phyloP scores from a whole-genome alignment of 2,329 filamentous ascomycete species.

The Allantophomopsis cytisporea region DNA sequence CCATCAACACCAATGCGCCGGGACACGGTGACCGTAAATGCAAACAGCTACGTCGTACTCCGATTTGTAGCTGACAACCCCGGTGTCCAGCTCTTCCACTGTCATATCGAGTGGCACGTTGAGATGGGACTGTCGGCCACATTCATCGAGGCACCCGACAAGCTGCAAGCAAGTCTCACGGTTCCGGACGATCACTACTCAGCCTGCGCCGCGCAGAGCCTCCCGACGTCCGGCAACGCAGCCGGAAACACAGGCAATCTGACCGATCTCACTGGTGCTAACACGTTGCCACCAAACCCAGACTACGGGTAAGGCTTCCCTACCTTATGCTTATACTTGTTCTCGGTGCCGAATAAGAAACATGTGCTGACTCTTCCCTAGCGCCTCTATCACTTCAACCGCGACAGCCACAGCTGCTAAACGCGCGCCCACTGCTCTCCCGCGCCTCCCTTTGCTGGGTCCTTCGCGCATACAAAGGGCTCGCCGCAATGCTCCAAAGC shows the following conservation, averaged over 20 bases:
- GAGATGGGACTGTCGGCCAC: constrained; percentile 23
- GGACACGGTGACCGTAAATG: constrained; percentile 51
- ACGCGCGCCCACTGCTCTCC: no score
- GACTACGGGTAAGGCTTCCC: neutral
- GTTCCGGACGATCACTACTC: constrained; percentile 34
- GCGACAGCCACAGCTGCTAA: no score
- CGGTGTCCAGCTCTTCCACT: constrained; percentile 56
- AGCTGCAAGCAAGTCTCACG: constrained; percentile 29
- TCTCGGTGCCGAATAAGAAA: no score
- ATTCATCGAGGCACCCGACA: constrained; percentile 24
- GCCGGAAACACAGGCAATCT: constrained; percentile 40
- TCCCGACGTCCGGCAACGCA: constrained; percentile 38
- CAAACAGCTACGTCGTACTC: constrained; percentile 51
- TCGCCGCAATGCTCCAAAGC: no score
- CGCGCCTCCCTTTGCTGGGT: no score
- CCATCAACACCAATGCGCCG: constrained; percentile 44
- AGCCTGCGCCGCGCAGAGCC: constrained; percentile 21
- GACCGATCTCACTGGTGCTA: constrained; percentile 36
- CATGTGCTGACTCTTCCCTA: no score
- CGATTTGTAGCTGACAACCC: constrained; percentile 51
- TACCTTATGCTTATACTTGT: no score
- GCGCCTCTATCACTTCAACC: no score
- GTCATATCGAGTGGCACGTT: constrained; percentile 43
- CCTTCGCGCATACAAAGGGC: no score
- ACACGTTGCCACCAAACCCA: constrained; percentile 9